Evolutionary conservation across 1,284 basidiomycete genomes (phyloP), one percentile per base, ranked within the genome.

Genomic region (Naganishia albida): DNA sequence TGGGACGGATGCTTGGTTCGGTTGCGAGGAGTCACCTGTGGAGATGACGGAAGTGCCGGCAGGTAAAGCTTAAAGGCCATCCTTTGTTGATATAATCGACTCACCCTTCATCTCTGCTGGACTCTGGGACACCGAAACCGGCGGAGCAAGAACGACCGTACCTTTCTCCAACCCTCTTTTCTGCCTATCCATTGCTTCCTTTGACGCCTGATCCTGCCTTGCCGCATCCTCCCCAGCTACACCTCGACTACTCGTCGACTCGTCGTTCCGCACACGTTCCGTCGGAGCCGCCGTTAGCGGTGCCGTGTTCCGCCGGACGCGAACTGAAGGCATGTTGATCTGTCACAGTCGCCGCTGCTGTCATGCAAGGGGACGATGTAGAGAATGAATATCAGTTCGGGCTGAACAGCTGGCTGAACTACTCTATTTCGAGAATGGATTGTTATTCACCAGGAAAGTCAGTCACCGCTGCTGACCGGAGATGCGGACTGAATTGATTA

Each of bases 281-380:
- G 38, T 15, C 16, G 57, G 44, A 25, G 28, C 25, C 7, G 28
- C 44, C 20, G 46, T 30, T 2, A 38, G 28, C 30, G 56, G 30
- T 10, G 46, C 57, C 6, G 57, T 60, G 23, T 60, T 50, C n/a
- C 46, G 44, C 8, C 57, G 44, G 10, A 60, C 57, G 4, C 57
- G 46, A 13, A 60, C 57, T 8, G 57, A 49, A 10, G 57, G 57
- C 57, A 60, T 60, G 13, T 34, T 57, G 26, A 3, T 30, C 7
- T 13, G 25, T 50, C 6, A 30, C 7, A 13, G 26, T 26, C 25
- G 44, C 42, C 6, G 42, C 16, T 16, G 20, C 3, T 44, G 13
- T 44, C 42, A 4, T 4, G 6, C n/a, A 15, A 44, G 16, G 42
- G 42, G 16, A 18, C 6, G 15, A 18, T 18, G 16, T 3, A 44